Evolutionary conservation across 768 basidiomycete genomes (phyloP).

Genomic region (Mycena leptocephala): DNA sequence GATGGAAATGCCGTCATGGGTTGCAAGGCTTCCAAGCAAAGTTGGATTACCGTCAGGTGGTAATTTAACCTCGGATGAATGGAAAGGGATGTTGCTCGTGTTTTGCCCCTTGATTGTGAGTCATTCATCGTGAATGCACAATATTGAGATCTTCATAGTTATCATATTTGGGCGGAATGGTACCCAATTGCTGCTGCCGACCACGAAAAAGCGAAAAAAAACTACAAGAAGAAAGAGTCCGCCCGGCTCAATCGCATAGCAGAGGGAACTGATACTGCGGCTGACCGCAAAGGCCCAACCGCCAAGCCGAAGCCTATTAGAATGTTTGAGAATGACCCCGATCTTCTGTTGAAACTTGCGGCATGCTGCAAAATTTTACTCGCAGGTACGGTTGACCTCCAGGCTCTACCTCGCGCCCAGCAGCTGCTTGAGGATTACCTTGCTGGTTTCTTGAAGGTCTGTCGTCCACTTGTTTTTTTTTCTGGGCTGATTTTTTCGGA

Average conservation of each 20-base stretch:
- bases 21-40: slow-evolving; percentile 33
- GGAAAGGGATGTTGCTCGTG: slow-evolving; percentile 37
- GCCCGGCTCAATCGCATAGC: background rate
- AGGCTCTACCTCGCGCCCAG: slow-evolving; percentile 11
- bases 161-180: slow-evolving; percentile 15
- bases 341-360: background rate
- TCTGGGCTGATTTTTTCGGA: background rate
- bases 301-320: background rate
- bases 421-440: slow-evolving; percentile 30
- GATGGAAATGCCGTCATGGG: too few relatives aligned
- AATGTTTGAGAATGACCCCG: slow-evolving; percentile 8
- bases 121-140: background rate
- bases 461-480: background rate
- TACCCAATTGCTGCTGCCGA: slow-evolving; percentile 3
- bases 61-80: slow-evolving; percentile 41
- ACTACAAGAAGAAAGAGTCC: background rate
- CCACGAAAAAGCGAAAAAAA: background rate
- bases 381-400: slow-evolving; percentile 18
- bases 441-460: slow-evolving; percentile 12
- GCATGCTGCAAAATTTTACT: slow-evolving; percentile 22
- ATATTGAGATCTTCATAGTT: background rate
- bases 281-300: background rate
- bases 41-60: slow-evolving; percentile 45
- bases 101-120: slow-evolving; percentile 37
- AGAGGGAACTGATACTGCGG: background rate